Conservation (phyloP, 1,284 basidiomycete genomes). For the Ustilago nuda region DNA sequence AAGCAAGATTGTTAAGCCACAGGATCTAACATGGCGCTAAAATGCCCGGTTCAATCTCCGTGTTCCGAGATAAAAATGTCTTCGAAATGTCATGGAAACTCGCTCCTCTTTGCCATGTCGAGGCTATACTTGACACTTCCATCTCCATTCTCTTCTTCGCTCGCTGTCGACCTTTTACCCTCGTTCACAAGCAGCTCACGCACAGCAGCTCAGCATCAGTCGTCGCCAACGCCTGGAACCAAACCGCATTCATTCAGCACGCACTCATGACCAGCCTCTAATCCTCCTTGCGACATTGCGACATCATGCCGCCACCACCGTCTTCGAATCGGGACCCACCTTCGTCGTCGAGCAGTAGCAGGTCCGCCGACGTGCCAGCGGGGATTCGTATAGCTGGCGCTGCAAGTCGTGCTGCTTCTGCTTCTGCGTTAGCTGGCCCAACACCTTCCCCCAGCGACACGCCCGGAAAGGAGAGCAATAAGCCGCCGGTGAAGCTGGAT, state of each 20-base stretch:
- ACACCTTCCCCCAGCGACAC: not conserved
- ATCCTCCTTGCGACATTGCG: not conserved
- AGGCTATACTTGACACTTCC: no score
- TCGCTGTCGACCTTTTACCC: no score
- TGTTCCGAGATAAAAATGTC: no score
- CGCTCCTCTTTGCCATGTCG: no score
- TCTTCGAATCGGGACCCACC: not conserved
- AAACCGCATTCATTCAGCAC: not conserved
- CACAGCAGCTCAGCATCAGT: no score
- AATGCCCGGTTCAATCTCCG: no score
- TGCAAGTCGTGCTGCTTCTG: slow-evolving; percentile 17
- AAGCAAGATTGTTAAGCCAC: no score
- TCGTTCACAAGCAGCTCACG: no score
- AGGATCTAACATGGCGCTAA: no score
- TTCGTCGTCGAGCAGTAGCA: not conserved
- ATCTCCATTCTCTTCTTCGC: no score
- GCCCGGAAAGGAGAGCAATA: not conserved
- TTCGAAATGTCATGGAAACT: no score
- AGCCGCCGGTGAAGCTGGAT: slow-evolving; percentile 17
- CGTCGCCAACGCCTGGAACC: not conserved
- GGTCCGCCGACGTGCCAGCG: not conserved
- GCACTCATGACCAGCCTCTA: not conserved
- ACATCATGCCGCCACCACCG: slow-evolving; percentile 19
- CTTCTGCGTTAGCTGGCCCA: not conserved
- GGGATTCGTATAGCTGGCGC: slow-evolving; percentile 46